Base-by-base conservation (phyloP, 2,329 filamentous ascomycete species). In the Akanthomyces lecanii region DNA sequence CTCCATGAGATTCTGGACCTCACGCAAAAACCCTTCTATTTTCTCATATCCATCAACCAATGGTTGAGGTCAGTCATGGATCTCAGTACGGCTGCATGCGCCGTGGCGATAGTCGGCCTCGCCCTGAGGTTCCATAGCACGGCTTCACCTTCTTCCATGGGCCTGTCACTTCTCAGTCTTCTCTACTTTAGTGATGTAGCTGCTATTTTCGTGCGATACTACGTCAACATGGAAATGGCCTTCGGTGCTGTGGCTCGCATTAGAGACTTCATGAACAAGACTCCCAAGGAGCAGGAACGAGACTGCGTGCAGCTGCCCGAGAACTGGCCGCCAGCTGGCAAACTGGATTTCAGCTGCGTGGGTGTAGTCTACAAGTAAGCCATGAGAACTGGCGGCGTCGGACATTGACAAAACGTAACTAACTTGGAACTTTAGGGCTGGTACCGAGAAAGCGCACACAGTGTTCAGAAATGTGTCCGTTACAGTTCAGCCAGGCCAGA, bases 1-100 rank as follows among this genome's bases (percentile, higher is more conserved):
- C 82, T 81, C 25, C 70, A 78, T n/a, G 65, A 68, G 4, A 73
- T 82, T 0, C 71, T 86, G 1, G 79, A 85, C 63, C 25, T 56
- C 12, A 82, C 82, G 0, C 83, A 86, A 65, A 71, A 76, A 28
- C 82, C 84, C 0, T 81, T 79, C 57, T 86, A 86, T 66, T 74
- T 84, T 1, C 72, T 85, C n/a, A 54, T 76, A 60, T 79, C 78
- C 36, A 77, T 83, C 16, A 83, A 86, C 67, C 75, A 81, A 47
- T 86, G 84, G 84, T 70, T 84, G 0, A 77, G 72, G 0, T 69
- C 84, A 1, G 79, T 82, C 1, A 66, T 84, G 5, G 79, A 82
- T 63, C 68, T 82, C 11, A 71, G 81, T 4, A 76, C 81, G 1
- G 76, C 78, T 0, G 75, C 68, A 2, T 72, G 82, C 30, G 79